A percentile compares a stretch with the other conserved stretches of the same genome.
Evolutionary conservation across 306 rosid species (phyloP).

Genomic region (Vigna reflexopilosa): DNA sequence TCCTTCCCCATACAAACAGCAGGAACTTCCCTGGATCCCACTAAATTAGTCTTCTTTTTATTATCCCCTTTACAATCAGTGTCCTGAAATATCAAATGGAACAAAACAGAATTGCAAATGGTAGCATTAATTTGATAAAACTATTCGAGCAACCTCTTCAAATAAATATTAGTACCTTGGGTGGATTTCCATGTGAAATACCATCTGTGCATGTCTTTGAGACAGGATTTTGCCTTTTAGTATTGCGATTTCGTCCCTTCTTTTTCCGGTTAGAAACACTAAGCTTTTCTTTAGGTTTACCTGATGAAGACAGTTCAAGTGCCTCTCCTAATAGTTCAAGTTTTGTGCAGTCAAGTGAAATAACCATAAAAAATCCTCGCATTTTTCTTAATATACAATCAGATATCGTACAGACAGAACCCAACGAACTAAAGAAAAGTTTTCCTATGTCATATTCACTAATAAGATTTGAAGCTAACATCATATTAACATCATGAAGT

Average conservation of each 20-base stretch:
- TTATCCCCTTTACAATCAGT: conserved; percentile 49
- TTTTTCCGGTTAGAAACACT: conserved; percentile 69
- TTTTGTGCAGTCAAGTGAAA: conserved; percentile 90
- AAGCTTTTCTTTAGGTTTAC: conserved; percentile 73
- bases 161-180: conserved; percentile 56
- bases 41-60: conserved; percentile 54
- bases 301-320: conserved; percentile 56
- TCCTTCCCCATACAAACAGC: conserved; percentile 51
- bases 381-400: conserved; percentile 82
- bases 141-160: conserved; percentile 39
- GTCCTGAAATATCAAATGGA: conserved; percentile 63
- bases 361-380: conserved; percentile 86
- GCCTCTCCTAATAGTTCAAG: conserved; percentile 79
- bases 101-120: conserved; percentile 47
- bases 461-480: conserved; percentile 54
- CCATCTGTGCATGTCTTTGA: conserved; percentile 50
- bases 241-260: conserved; percentile 70
- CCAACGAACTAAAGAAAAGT: conserved; percentile 79
- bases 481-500: conserved; percentile 71
- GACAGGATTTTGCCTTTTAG: conserved; percentile 62
- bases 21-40: conserved; percentile 51
- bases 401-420: conserved; percentile 79
- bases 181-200: conserved; percentile 48
- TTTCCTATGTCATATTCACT: conserved; percentile 66
- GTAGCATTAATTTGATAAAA: conserved; percentile 41